phyloP scores from a whole-genome alignment of 768 basidiomycete species.

The Suillus subalutaceus region DNA sequence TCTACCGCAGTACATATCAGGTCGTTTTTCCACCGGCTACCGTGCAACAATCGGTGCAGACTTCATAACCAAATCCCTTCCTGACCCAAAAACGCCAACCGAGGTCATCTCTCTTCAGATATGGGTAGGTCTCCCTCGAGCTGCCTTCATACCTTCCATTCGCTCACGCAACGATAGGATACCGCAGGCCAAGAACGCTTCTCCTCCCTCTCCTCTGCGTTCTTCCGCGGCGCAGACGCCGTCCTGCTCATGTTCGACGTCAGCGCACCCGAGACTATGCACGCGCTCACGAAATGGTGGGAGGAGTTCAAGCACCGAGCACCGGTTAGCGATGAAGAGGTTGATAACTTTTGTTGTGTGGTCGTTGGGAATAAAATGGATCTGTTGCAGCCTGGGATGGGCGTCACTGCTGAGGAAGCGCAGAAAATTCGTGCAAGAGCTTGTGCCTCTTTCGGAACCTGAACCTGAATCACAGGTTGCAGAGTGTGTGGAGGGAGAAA shows the following conservation, averaged over 20 bases:
- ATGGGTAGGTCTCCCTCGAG: constrained; percentile 46
- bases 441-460: constrained; percentile 47
- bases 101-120: constrained; percentile 71
- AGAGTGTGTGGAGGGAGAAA: constrained; percentile 19
- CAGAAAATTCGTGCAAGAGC: constrained; percentile 54
- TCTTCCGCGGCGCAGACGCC: constrained; percentile 86
- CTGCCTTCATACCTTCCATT: neutral
- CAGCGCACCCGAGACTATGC: constrained; percentile 62
- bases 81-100: constrained; percentile 55
- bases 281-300: constrained; percentile 75
- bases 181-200: constrained; percentile 90
- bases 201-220: constrained; percentile 77
- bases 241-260: constrained; percentile 83
- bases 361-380: constrained; percentile 83
- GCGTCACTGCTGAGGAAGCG: constrained; percentile 47
- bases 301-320: constrained; percentile 68
- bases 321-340: constrained; percentile 65
- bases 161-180: constrained; percentile 47
- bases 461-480: constrained; percentile 13
- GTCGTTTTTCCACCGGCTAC: constrained; percentile 75
- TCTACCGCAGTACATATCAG: constrained; percentile 65
- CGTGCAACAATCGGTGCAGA: constrained; percentile 87
- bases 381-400: constrained; percentile 36
- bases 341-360: constrained; percentile 67
- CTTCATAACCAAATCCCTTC: constrained; percentile 77